Conservation (phyloP, 257 asterid genomes). For the Capsicum pubescens region DNA sequence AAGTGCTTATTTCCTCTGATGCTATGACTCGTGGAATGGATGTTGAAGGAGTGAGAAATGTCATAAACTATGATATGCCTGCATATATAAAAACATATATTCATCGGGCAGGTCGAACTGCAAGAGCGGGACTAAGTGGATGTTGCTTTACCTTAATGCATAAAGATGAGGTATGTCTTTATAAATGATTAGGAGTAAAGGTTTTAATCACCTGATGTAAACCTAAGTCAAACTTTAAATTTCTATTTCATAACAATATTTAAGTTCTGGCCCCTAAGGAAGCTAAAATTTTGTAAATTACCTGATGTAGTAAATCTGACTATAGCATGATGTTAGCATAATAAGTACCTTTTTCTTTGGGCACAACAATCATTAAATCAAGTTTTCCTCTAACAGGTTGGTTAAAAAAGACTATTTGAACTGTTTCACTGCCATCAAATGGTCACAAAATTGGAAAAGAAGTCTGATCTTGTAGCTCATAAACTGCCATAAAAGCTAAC, state of each 20-base stretch:
- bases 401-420: constrained; percentile 5
- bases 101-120: constrained; percentile 96
- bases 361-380: neutral
- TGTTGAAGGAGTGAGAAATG: constrained; percentile 84
- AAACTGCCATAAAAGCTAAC: neutral
- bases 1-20: constrained; percentile 85
- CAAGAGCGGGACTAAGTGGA: constrained; percentile 86
- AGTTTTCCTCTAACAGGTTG: neutral
- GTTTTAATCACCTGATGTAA: constrained; percentile 1
- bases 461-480: constrained; percentile 15
- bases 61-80: constrained; percentile 89
- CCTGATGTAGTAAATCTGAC: neutral
- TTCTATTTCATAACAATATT: neutral
- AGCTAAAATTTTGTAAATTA: neutral
- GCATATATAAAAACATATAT: constrained; percentile 70
- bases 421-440: constrained; percentile 8
- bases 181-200: neutral
- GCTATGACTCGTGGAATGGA: constrained; percentile 98
- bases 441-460: constrained; percentile 3
- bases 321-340: neutral
- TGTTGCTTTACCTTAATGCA: constrained; percentile 76
- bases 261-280: neutral
- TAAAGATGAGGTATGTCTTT: constrained; percentile 64
- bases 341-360: neutral
- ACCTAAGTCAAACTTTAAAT: neutral